phyloP scores from a whole-genome alignment of 108 stramenopile genomes.

The Nannochloropsis salina region DNA sequence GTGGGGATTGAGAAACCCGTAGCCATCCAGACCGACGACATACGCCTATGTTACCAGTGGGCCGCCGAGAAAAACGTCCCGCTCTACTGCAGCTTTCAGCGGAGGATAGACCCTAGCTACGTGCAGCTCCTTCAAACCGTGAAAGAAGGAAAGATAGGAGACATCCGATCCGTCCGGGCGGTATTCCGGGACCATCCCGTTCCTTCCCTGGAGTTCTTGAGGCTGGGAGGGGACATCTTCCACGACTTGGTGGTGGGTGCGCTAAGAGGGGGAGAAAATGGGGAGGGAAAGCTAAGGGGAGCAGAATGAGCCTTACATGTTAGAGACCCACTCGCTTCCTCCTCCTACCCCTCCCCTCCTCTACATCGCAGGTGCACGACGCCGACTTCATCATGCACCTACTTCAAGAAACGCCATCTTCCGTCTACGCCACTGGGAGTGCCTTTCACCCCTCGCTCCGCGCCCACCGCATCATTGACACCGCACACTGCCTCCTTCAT shows the following conservation, averaged over 20 bases:
- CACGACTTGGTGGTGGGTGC: constrained; percentile 34
- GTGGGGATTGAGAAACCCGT: constrained; percentile 46
- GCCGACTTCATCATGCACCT: constrained; percentile 15
- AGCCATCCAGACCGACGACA: constrained; percentile 22
- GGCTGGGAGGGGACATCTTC: constrained; percentile 39
- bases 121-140: constrained; percentile 26
- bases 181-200: constrained; percentile 42
- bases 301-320: not conserved
- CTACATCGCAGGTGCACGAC: not conserved
- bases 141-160: constrained; percentile 23
- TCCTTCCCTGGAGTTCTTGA: constrained; percentile 37
- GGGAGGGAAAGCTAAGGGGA: constrained; percentile 18
- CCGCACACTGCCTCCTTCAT: constrained; percentile 30
- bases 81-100: constrained; percentile 42
- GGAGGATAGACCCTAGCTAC: constrained; percentile 34
- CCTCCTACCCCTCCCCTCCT: not conserved
- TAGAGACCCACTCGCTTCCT: not conserved
- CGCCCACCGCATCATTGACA: constrained; percentile 29
- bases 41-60: constrained; percentile 20
- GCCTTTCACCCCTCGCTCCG: constrained; percentile 31
- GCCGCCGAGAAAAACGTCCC: constrained; percentile 27
- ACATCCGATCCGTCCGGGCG: constrained; percentile 36
- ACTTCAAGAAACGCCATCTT: not conserved
- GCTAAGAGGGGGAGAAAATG: constrained; percentile 18
- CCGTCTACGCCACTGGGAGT: constrained; percentile 32